A percentile compares a stretch with the other conserved stretches of the same genome.
These are phyloP conservation scores for Blastocystis hominis DNA, from an alignment of 352 stramenopile genomes.

Conservation along the genomic window DNA sequence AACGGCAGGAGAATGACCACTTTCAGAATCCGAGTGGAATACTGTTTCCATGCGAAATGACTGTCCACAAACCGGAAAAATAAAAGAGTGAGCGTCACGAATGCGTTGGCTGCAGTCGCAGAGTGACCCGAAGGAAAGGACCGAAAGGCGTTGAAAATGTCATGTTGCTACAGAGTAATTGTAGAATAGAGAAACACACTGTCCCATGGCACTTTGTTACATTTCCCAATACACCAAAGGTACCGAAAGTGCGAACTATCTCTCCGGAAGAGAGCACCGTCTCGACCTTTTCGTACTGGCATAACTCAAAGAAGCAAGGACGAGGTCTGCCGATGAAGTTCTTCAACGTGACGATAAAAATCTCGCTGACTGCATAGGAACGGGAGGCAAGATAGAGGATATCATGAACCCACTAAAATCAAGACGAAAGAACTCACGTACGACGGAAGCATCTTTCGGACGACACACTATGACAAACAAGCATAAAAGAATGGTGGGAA, in stretches of 20 bases:
- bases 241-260: background rate
- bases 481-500: constrained; percentile 9
- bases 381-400: constrained; percentile 21
- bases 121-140: constrained; percentile 46
- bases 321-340: constrained; percentile 54
- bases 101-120: background rate
- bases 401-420: constrained; percentile 50
- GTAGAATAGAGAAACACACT: background rate
- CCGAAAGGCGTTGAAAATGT: constrained; percentile 36
- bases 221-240: constrained; percentile 30
- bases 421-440: background rate
- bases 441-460: background rate
- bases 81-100: background rate
- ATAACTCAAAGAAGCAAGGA: constrained; percentile 49
- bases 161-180: background rate
- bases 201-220: constrained; percentile 41
- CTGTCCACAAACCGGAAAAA: constrained; percentile 7
- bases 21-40: background rate
- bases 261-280: background rate
- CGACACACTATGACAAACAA: background rate
- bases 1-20: background rate
- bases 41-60: constrained; percentile 13
- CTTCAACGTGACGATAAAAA: constrained; percentile 20
- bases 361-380: constrained; percentile 22
- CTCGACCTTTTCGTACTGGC: constrained; percentile 6